Base-by-base conservation (phyloP, 139 green algal genomes). In the Marvania coccoides region DNA sequence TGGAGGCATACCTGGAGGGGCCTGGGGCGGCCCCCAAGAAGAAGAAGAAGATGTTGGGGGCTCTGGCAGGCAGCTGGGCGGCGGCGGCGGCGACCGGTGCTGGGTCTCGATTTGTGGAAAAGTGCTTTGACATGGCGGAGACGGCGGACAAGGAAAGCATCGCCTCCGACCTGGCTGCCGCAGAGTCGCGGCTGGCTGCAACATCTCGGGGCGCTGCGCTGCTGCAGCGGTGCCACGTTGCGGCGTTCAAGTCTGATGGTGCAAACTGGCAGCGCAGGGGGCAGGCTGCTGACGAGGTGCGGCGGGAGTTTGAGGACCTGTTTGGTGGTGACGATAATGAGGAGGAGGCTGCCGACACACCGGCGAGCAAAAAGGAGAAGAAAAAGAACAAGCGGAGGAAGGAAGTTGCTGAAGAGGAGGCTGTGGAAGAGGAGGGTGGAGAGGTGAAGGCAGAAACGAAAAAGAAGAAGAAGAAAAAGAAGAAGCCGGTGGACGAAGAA, bases 1-100 rank as follows among this genome's bases (percentile, higher is more conserved):
- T 91, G 64, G 82, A 88, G 73, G 71, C 83, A 1, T 67, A 81
- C 14, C 29, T 89, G 15, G 64, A 76, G 40, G 35, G 73, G 62
- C 15, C 77, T 40, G 15, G 48, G 56, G 59, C 78, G 2, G 29
- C 62, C 6, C 26, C 58, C 37, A 85, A 87, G 69, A 47, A 71
- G 10, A 79, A 78, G 36, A 54, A 62, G 30, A 28, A 56, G 60
- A 58, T 89, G 57, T 46, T 89, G 47, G 6, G 33, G 9, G 70
- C 70, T 53, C 68, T 90, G 65, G 15, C 33, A 2, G 75, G 81
- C 35, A 60, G 61, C 28, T 83, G 60, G 46, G 78, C 37, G 23
- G 47, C 65, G 19, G 42, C 83, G 30, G 76, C 73, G 5, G 39
- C 31, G 15, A 47, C 65, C 28, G 24, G 55, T 8, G 67, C 58